A percentile compares a stretch with the other conserved stretches of the same genome.
These are phyloP conservation scores for Capronia coronata DNA, from an alignment of 2,329 filamentous ascomycete species.

Conservation along the genomic window DNA sequence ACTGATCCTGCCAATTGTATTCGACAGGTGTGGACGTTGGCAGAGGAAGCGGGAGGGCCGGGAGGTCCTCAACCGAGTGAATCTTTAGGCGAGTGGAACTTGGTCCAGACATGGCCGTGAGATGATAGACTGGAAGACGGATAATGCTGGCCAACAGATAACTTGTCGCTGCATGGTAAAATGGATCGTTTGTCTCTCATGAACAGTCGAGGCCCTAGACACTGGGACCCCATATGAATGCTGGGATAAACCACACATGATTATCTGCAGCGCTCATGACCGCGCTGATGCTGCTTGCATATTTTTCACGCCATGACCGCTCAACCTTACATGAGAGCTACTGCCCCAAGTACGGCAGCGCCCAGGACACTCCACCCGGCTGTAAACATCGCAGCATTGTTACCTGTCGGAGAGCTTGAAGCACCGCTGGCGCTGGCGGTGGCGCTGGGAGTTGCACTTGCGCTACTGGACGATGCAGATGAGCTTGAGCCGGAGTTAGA, in stretches of 20 bases:
- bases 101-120: slow-evolving; percentile 60
- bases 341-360: slow-evolving; percentile 32
- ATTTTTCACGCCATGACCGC: background rate
- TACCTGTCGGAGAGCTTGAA: slow-evolving; percentile 27
- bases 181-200: too few species aligned
- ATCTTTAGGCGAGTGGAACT: slow-evolving; percentile 53
- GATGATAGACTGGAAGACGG: background rate
- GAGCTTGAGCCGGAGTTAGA: slow-evolving; percentile 8
- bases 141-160: too few species aligned
- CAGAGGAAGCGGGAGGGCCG: slow-evolving; percentile 39
- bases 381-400: slow-evolving; percentile 32
- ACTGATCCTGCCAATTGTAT: slow-evolving; percentile 57
- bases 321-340: slow-evolving; percentile 31
- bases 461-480: slow-evolving; percentile 8
- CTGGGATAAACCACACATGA: too few species aligned
- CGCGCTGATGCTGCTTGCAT: background rate
- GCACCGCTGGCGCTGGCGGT: slow-evolving; percentile 7
- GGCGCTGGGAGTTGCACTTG: slow-evolving; percentile 6
- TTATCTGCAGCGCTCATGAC: background rate
- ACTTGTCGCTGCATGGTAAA: too few species aligned
- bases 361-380: slow-evolving; percentile 37
- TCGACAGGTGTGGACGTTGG: slow-evolving; percentile 62
- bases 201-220: too few species aligned
- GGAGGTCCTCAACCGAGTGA: slow-evolving; percentile 31
- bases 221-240: too few species aligned